Base-by-base conservation (phyloP, 805 yeast genomes). In the Candida gorgasii region DNA sequence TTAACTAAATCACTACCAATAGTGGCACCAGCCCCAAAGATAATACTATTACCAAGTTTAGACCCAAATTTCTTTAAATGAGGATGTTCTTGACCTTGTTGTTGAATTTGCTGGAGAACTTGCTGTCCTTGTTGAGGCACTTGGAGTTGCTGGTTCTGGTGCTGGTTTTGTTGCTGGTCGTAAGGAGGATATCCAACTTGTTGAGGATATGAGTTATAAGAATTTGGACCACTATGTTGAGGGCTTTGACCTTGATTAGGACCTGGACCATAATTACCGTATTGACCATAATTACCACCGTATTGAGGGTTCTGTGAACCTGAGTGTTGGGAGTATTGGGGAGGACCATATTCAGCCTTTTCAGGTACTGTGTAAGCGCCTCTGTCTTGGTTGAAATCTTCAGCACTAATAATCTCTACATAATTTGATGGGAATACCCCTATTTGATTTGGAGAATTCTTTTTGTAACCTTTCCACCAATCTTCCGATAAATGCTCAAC, bases 11-110 rank as follows among this genome's bases (percentile, higher is more conserved):
- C 89, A 34, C 87, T 76, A 57, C 98, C 98, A 42, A 90, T 72
- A 1, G 96, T 84, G 29, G 97, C 96, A 72, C 98, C 98, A 8
- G 96, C 97, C 64, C 97, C 97, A 51, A 89, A 92, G 37, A 90
- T 79, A 26, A 95, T 90, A n/a, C 97, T 95, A 52, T 89, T 81
- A 46, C 96, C 96, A 45, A 90, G 67, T 63, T 87, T 84, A 49
- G 86, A 75, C 18, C 95, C 95, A 52, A 87, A 79, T 55, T 76
- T 82, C 63, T 79, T 79, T 45, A 83, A 49, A 33, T 65, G 71
- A 2, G 36, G 37, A 23, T 62, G 65, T 15, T 35, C 41, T 4
- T 58, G 58, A 24, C 36, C 43, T 23, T 53, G 63, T 38, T 57
- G 63, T 23, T 51, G 59, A 38, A 53, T 62, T 38, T 57, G 63